Evolutionary conservation across 352 stramenopile genomes (phyloP).

Genomic region (Phytophthora rubi): DNA sequence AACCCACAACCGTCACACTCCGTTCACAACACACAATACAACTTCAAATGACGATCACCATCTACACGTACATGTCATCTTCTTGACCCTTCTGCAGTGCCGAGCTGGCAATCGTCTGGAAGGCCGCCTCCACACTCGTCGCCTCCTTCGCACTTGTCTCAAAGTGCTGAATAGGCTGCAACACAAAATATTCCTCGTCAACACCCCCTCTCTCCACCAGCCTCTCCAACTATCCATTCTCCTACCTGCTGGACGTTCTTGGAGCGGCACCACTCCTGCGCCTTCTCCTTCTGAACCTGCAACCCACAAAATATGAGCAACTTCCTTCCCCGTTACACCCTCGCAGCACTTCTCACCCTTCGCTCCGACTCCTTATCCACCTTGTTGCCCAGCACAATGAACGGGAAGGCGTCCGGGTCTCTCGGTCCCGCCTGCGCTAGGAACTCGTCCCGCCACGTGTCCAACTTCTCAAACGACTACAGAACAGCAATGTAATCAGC

Average conservation of each 20-base stretch:
- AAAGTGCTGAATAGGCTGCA: conserved; percentile 94
- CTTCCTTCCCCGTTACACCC: no score
- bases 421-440: conserved; percentile 90
- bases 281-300: conserved; percentile 86
- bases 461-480: conserved; percentile 97
- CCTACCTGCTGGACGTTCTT: conserved; percentile 81
- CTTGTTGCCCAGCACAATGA: conserved; percentile 99
- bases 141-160: conserved; percentile 98
- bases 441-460: conserved; percentile 98
- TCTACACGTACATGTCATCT: conserved; percentile 78
- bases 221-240: background rate
- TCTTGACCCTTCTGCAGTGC: conserved; percentile 89
- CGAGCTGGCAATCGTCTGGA: conserved; percentile 92
- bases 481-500: background rate
- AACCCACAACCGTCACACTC: conserved; percentile 8
- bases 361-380: conserved; percentile 94
- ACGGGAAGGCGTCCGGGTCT: conserved; percentile 96
- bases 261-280: conserved; percentile 93
- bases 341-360: conserved; percentile 41
- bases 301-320: conserved; percentile 3
- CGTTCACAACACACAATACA: background rate
- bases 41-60: background rate
- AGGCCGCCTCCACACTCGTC: conserved; percentile 97
- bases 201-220: background rate
- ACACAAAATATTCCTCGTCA: background rate